A percentile compares a stretch with the other conserved stretches of the same genome.
Evolutionary conservation across 164 flowering plant species (phyloP).

Genomic region (Amborella trichopoda): DNA sequence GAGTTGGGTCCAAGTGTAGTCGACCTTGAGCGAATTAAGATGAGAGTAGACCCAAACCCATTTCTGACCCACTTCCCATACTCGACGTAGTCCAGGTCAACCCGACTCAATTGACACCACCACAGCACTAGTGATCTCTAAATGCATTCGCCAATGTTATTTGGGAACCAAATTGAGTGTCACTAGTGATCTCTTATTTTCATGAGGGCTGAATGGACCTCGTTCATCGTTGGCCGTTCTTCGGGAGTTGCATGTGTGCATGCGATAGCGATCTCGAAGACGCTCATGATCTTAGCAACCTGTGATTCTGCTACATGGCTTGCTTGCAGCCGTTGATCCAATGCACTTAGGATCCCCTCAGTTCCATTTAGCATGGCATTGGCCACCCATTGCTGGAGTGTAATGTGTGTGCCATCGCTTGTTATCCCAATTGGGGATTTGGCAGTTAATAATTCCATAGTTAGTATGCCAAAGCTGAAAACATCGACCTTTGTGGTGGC

Average conservation of each 20-base stretch:
- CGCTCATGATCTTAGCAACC: slow-evolving; percentile 19
- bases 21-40: too few relatives aligned
- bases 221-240: slow-evolving; percentile 49
- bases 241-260: slow-evolving; percentile 47
- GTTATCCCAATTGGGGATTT: slow-evolving; percentile 59
- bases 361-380: slow-evolving; percentile 26
- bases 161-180: too few relatives aligned
- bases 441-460: slow-evolving; percentile 64
- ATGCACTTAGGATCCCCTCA: slow-evolving; percentile 18
- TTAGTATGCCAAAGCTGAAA: slow-evolving; percentile 67
- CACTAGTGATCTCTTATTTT: slow-evolving; percentile 27
- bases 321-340: slow-evolving; percentile 36
- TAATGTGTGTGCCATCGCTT: slow-evolving; percentile 34
- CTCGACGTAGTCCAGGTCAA: too few relatives aligned
- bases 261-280: slow-evolving; percentile 41
- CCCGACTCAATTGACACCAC: too few relatives aligned
- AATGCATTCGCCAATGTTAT: too few relatives aligned
- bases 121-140: too few relatives aligned
- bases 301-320: slow-evolving; percentile 9
- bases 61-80: too few relatives aligned
- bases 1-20: too few relatives aligned
- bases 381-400: slow-evolving; percentile 47
- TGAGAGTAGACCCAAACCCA: too few relatives aligned
- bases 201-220: slow-evolving; percentile 38
- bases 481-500: slow-evolving; percentile 72